A percentile compares a stretch with the other conserved stretches of the same genome.
These are phyloP conservation scores for Rhizopus microsporus DNA, from an alignment of 371 early-diverging fungal species.

Conservation along the genomic window DNA sequence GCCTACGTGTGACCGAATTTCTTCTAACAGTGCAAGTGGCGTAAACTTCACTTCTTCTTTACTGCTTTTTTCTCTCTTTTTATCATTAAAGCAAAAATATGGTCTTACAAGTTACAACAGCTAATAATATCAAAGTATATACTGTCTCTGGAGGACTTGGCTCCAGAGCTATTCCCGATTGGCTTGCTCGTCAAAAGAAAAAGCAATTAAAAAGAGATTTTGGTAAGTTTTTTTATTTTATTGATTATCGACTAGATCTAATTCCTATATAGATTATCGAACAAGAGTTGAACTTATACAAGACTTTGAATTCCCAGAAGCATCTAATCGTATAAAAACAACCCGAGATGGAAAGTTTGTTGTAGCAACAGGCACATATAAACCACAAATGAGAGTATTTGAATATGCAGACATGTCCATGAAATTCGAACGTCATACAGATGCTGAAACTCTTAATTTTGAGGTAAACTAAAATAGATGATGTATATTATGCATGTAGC, in stretches of 20 bases:
- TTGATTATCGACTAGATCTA: background rate
- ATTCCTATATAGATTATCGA: slow-evolving; percentile 68
- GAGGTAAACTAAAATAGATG: slow-evolving; percentile 43
- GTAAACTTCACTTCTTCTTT: background rate
- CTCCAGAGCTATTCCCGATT: slow-evolving; percentile 90
- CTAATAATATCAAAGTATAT: slow-evolving; percentile 92
- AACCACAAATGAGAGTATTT: slow-evolving; percentile 96
- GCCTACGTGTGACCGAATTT: slow-evolving; percentile 19
- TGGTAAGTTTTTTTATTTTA: slow-evolving; percentile 48
- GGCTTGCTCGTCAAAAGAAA: slow-evolving; percentile 85
- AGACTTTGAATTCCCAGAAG: slow-evolving; percentile 98
- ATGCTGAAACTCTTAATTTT: slow-evolving; percentile 92
- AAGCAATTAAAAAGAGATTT: slow-evolving; percentile 87
- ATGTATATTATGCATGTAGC: background rate
- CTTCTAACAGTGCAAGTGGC: slow-evolving; percentile 12
- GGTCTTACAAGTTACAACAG: slow-evolving; percentile 76
- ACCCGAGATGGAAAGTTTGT: slow-evolving; percentile 88
- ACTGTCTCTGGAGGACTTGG: slow-evolving; percentile 86
- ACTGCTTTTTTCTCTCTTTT: slow-evolving; percentile 8
- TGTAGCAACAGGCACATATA: slow-evolving; percentile 97
- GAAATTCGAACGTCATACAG: slow-evolving; percentile 98
- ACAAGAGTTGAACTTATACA: slow-evolving; percentile 93
- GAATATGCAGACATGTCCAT: slow-evolving; percentile 92
- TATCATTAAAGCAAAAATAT: slow-evolving; percentile 30
- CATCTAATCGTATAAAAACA: slow-evolving; percentile 81